Conservation (phyloP, 148 eudicot genomes). For the Cornus florida region DNA sequence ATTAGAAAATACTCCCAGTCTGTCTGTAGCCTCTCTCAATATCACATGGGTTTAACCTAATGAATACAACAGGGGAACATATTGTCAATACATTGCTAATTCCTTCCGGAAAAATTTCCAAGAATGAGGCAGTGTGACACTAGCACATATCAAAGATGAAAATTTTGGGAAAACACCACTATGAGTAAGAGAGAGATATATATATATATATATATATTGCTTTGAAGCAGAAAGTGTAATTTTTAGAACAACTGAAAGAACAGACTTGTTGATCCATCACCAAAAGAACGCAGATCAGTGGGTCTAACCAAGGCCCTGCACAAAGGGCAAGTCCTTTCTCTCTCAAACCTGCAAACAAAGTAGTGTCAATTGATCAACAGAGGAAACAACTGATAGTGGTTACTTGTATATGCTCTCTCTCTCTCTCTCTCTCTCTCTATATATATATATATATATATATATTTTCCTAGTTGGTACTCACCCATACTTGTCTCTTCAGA, state of each 20-base stretch:
- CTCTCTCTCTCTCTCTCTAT: too few relatives aligned
- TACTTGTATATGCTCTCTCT: too few relatives aligned
- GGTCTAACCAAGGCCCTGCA: conserved; percentile 91
- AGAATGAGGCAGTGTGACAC: not conserved
- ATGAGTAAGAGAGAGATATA: not conserved
- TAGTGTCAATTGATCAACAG: not conserved
- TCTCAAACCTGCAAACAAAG: conserved; percentile 71
- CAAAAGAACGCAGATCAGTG: conserved; percentile 76
- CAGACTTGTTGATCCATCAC: conserved; percentile 54
- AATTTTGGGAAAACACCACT: not conserved
- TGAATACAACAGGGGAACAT: not conserved
- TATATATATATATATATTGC: too few relatives aligned
- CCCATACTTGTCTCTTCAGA: too few relatives aligned
- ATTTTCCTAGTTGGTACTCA: too few relatives aligned
- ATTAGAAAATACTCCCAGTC: not conserved
- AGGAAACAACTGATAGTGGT: not conserved
- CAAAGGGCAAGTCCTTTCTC: conserved; percentile 90
- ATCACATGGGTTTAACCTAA: not conserved
- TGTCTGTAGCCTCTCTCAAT: not conserved
- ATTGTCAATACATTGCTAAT: not conserved
- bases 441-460: too few relatives aligned
- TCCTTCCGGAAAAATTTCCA: not conserved
- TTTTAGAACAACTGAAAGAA: conserved; percentile 46
- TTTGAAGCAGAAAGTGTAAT: not conserved
- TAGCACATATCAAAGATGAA: not conserved